phyloP scores from a whole-genome alignment of 768 basidiomycete species.

The Boletus reticuloceps region DNA sequence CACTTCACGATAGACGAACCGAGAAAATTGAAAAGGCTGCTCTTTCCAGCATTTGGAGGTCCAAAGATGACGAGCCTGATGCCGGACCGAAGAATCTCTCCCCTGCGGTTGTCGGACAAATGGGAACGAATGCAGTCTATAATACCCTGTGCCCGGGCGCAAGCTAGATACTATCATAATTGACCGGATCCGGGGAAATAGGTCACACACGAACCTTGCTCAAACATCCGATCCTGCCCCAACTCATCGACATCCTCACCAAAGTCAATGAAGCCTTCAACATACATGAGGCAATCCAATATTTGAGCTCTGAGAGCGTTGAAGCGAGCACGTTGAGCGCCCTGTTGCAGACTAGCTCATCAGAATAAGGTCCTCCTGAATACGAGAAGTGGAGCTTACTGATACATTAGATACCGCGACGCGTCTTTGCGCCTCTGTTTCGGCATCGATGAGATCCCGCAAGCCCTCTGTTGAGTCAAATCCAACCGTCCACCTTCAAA shows the following conservation, averaged over 20 bases:
- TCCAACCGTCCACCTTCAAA: conserved; percentile 80
- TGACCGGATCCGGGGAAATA: not conserved
- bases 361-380: not conserved
- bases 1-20: conserved; percentile 39
- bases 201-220: conserved; percentile 48
- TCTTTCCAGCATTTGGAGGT: conserved; percentile 94
- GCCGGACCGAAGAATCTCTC: conserved; percentile 82
- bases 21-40: conserved; percentile 80
- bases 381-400: conserved; percentile 42
- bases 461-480: conserved; percentile 85
- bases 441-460: conserved; percentile 83
- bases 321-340: conserved; percentile 55
- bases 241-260: conserved; percentile 84
- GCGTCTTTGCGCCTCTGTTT: conserved; percentile 79
- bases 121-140: conserved; percentile 51
- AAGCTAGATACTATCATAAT: conserved; percentile 40
- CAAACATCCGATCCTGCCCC: conserved; percentile 71
- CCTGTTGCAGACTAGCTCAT: conserved; percentile 43
- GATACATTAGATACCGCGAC: conserved; percentile 66
- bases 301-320: conserved; percentile 64
- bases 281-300: conserved; percentile 68
- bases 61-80: conserved; percentile 87
- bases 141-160: conserved; percentile 46
- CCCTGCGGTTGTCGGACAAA: conserved; percentile 68
- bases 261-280: conserved; percentile 92